Percentiles rank a stretch among this genome's conserved stretches.
Evolutionary conservation across 306 rosid genomes (phyloP).

Genomic region (Oemleria cerasiformis): DNA sequence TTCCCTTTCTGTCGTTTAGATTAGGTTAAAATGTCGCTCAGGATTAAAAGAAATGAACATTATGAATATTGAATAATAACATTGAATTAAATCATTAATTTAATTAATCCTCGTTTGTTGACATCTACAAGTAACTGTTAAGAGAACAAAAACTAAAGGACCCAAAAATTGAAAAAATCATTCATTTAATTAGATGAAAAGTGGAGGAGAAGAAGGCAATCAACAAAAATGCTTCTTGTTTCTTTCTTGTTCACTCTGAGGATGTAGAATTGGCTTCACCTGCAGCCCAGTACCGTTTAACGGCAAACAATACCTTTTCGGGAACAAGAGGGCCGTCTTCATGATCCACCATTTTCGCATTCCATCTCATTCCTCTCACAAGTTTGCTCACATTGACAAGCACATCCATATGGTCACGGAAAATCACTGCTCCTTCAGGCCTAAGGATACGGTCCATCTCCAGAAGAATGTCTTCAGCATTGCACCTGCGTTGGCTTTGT

Average conservation of each 20-base stretch:
- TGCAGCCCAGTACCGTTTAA: conserved; percentile 72
- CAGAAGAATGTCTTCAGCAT: conserved; percentile 56
- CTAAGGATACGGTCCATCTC: conserved; percentile 85
- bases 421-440: conserved; percentile 78
- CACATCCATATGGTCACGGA: conserved; percentile 61
- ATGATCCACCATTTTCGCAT: conserved; percentile 64
- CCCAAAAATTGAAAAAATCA: neutral
- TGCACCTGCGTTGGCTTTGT: conserved; percentile 48
- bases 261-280: conserved; percentile 48
- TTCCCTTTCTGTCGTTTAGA: no score
- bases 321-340: conserved; percentile 76
- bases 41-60: no score
- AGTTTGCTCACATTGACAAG: conserved; percentile 51
- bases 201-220: conserved; percentile 18
- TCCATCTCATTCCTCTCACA: conserved; percentile 79
- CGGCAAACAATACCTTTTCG: conserved; percentile 71
- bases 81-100: neutral
- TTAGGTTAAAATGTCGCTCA: no score
- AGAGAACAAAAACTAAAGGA: neutral
- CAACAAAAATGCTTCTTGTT: conserved; percentile 4
- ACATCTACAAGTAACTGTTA: neutral
- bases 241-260: conserved; percentile 27
- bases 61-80: no score
- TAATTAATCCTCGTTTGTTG: neutral
- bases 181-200: neutral